Percentiles rank a stretch among this genome's conserved stretches.
These are phyloP conservation scores for Arthroderma uncinatum DNA, from an alignment of 2,329 filamentous ascomycete species.

Conservation along the genomic window DNA sequence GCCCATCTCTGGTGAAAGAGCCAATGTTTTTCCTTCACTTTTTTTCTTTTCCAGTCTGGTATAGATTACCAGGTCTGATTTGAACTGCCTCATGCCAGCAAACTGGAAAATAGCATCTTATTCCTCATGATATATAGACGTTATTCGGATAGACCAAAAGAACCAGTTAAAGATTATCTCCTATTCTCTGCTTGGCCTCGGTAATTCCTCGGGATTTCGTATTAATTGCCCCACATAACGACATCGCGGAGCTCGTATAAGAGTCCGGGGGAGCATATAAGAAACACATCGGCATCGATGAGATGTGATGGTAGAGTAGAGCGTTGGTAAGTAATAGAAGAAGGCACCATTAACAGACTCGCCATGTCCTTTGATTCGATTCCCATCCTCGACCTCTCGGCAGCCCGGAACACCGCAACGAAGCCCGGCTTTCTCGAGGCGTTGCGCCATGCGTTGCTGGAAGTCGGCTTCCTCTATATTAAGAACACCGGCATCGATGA, in stretches of 20 bases:
- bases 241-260: not conserved
- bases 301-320: not conserved
- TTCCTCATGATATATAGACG: not conserved
- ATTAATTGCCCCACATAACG: not conserved
- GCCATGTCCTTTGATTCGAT: conserved; percentile 61
- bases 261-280: not conserved
- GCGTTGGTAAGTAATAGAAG: not conserved
- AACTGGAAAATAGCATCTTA: not conserved
- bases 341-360: not conserved
- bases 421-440: conserved; percentile 62
- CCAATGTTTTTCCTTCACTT: not conserved
- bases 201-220: not conserved
- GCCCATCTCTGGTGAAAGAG: conserved; percentile 2
- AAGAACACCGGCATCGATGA: conserved; percentile 65
- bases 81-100: not conserved
- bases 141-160: conserved; percentile 1
- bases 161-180: not conserved
- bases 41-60: not conserved
- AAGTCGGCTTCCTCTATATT: conserved; percentile 82
- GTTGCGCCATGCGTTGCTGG: conserved; percentile 63
- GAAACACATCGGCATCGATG: too few relatives aligned
- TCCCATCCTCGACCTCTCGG: conserved; percentile 64
- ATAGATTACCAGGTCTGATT: not conserved
- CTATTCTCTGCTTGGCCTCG: not conserved
- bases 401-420: conserved; percentile 50